Evolutionary conservation across 2,329 filamentous ascomycete genomes (phyloP).

Genomic region (Myriosclerotinia duriaeana): DNA sequence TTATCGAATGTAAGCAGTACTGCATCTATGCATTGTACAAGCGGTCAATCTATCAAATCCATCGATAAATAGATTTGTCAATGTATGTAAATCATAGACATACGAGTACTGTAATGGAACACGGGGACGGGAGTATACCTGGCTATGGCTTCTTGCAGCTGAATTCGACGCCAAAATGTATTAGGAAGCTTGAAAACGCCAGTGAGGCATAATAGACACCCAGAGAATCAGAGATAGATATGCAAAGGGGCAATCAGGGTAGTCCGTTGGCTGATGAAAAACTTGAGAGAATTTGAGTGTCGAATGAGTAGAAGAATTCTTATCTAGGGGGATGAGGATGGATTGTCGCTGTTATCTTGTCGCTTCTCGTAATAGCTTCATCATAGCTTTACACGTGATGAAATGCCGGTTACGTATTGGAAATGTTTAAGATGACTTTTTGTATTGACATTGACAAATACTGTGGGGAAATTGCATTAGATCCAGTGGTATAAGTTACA

Average conservation of each 20-base stretch:
- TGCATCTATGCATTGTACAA: background rate
- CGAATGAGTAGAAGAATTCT: constrained; percentile 21
- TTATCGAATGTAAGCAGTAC: background rate
- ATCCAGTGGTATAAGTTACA: background rate
- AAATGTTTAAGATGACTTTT: constrained; percentile 9
- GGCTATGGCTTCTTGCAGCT: constrained; percentile 11
- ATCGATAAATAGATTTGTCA: constrained; percentile 16
- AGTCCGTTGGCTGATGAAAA: constrained; percentile 8
- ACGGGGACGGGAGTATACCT: constrained; percentile 1
- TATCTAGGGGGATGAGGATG: constrained; percentile 13
- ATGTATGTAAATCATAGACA: background rate
- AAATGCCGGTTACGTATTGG: constrained; percentile 2
- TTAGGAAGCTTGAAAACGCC: background rate
- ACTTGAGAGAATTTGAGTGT: background rate
- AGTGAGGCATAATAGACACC: background rate
- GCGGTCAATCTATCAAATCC: background rate
- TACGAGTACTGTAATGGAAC: constrained; percentile 5
- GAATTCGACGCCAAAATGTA: constrained; percentile 14
- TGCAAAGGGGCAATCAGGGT: background rate
- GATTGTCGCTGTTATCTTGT: constrained; percentile 22
- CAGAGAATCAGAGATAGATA: constrained; percentile 4
- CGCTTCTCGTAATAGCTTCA: constrained; percentile 24
- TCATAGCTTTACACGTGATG: constrained; percentile 17
- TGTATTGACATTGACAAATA: constrained; percentile 8
- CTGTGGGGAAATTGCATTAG: background rate